Evolutionary conservation across 2,329 filamentous ascomycete genomes (phyloP).

Genomic region (Aspergillus spinulosporus): DNA sequence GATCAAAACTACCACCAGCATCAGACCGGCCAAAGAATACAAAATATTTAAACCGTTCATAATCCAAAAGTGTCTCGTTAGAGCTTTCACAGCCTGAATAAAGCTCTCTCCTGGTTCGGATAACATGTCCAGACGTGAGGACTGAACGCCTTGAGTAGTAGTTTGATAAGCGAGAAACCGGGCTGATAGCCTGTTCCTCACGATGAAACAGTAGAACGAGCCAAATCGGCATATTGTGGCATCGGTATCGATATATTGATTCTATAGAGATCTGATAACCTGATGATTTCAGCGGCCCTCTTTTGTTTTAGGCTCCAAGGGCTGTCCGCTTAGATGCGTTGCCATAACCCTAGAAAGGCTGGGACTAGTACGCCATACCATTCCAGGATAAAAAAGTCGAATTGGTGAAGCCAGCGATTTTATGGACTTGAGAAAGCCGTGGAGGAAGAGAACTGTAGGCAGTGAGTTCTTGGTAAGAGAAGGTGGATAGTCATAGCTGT

Average conservation of each 20-base stretch:
- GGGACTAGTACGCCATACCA: slow-evolving; percentile 49
- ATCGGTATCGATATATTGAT: slow-evolving; percentile 24
- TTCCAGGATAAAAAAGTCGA: slow-evolving; percentile 32
- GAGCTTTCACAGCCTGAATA: slow-evolving; percentile 23
- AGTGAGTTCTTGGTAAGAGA: slow-evolving; percentile 19
- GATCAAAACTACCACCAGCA: slow-evolving; percentile 22
- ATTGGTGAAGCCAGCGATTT: slow-evolving; percentile 47
- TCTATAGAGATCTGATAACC: slow-evolving; percentile 33
- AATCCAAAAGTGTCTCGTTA: slow-evolving; percentile 24
- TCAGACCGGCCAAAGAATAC: slow-evolving; percentile 21
- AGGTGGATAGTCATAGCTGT: slow-evolving; percentile 31
- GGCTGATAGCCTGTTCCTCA: not conserved
- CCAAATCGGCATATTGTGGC: too few species aligned
- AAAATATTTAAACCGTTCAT: slow-evolving; percentile 29
- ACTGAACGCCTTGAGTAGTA: slow-evolving; percentile 24
- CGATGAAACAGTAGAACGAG: too few species aligned
- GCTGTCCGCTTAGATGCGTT: slow-evolving; percentile 34
- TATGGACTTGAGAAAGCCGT: slow-evolving; percentile 52
- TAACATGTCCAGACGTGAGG: slow-evolving; percentile 24
- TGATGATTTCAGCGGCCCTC: slow-evolving; percentile 37
- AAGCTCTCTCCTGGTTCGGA: slow-evolving; percentile 22
- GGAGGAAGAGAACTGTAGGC: slow-evolving; percentile 49
- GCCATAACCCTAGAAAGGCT: slow-evolving; percentile 46
- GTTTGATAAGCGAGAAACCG: slow-evolving; percentile 28
- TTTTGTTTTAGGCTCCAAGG: slow-evolving; percentile 31